Percentiles rank a stretch among this genome's conserved stretches.
Evolutionary conservation across 805 yeast species (phyloP).

Genomic region (Saturnispora besseyi): DNA sequence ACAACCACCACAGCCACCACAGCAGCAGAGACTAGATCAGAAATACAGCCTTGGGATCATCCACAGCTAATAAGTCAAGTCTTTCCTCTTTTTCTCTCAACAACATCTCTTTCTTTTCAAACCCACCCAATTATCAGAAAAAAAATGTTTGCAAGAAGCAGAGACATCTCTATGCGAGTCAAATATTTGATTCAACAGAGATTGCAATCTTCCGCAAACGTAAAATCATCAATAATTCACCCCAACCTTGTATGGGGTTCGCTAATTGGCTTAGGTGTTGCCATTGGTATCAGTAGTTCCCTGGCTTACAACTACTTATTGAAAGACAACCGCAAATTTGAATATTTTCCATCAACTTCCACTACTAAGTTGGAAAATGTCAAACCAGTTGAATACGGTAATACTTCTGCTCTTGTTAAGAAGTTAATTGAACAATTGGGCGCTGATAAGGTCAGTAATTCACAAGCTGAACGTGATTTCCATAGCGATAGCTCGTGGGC

Average conservation of each 20-base stretch:
- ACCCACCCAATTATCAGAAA: not conserved
- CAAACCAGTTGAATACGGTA: slow-evolving; percentile 47
- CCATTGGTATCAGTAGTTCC: slow-evolving; percentile 3
- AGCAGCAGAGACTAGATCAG: not conserved
- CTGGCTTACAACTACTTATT: slow-evolving; percentile 11
- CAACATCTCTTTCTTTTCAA: too few species aligned
- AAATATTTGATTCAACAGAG: not conserved
- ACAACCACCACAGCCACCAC: not conserved
- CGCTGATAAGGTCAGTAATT: slow-evolving; percentile 34
- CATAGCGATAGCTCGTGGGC: slow-evolving; percentile 29
- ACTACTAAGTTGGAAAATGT: slow-evolving; percentile 40
- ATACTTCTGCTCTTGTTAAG: slow-evolving; percentile 34
- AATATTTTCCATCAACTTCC: slow-evolving; percentile 29
- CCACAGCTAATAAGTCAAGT: too few species aligned
- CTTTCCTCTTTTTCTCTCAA: too few species aligned
- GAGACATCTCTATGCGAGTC: not conserved
- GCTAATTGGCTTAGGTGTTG: not conserved
- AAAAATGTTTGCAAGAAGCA: not conserved
- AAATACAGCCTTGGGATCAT: too few species aligned
- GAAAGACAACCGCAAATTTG: slow-evolving; percentile 1
- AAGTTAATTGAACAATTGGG: slow-evolving; percentile 48
- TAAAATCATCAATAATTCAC: not conserved
- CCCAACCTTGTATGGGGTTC: not conserved
- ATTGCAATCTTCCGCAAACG: not conserved
- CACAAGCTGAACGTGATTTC: slow-evolving; percentile 24